Conservation (phyloP, 2,329 filamentous ascomycete species). For the Calonectria pteridis region DNA sequence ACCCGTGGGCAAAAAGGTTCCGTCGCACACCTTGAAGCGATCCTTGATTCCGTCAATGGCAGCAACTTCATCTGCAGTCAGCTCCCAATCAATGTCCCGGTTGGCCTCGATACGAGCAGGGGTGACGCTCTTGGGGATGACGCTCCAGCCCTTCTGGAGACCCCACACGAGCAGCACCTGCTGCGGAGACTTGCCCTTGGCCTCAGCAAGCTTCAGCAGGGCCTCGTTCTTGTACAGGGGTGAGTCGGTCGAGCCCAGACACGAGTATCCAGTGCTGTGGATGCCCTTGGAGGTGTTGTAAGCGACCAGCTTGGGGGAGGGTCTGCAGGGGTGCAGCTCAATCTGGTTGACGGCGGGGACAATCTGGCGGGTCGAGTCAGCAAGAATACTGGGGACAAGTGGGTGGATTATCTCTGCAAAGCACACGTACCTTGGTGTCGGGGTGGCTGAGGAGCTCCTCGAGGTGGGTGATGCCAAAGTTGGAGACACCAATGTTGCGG, state of each 20-base stretch:
- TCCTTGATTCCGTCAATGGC: slow-evolving; percentile 76
- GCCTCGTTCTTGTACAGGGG: slow-evolving; percentile 76
- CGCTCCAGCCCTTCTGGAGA: slow-evolving; percentile 82
- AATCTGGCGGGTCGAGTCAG: slow-evolving; percentile 52
- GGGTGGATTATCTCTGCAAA: not conserved
- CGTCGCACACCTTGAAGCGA: slow-evolving; percentile 86
- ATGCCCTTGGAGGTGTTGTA: slow-evolving; percentile 81
- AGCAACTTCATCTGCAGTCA: slow-evolving; percentile 79
- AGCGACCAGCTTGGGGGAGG: slow-evolving; percentile 81
- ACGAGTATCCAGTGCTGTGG: slow-evolving; percentile 80
- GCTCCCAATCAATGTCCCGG: slow-evolving; percentile 78
- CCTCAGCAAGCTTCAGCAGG: slow-evolving; percentile 72
- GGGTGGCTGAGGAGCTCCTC: slow-evolving; percentile 80
- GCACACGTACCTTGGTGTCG: slow-evolving; percentile 65
- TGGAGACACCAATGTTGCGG: slow-evolving; percentile 86
- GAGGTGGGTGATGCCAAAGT: slow-evolving; percentile 85
- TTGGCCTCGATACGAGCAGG: slow-evolving; percentile 80
- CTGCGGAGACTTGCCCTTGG: slow-evolving; percentile 77
- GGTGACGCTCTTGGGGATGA: slow-evolving; percentile 88
- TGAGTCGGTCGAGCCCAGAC: slow-evolving; percentile 78
- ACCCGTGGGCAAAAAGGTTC: slow-evolving; percentile 73
- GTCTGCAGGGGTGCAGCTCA: slow-evolving; percentile 84
- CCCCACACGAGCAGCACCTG: slow-evolving; percentile 87
- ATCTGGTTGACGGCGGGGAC: slow-evolving; percentile 83
- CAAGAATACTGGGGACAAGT: not conserved